Conservation (phyloP, 2,329 filamentous ascomycete species). For the Fusarium solani-melongenae region DNA sequence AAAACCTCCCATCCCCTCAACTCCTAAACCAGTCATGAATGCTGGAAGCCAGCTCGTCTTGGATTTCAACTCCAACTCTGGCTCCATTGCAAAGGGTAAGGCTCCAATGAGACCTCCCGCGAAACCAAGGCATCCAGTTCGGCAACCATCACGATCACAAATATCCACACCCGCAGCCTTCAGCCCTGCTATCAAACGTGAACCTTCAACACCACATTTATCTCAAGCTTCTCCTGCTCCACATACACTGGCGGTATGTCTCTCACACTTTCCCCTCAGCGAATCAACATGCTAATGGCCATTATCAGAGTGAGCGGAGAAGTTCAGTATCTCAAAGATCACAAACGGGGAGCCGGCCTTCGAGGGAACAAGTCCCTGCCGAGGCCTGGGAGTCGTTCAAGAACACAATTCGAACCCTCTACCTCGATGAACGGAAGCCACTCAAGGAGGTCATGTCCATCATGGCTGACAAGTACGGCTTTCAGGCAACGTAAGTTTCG, state of each 20-base stretch:
- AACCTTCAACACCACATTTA: slow-evolving; percentile 45
- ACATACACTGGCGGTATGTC: slow-evolving; percentile 43
- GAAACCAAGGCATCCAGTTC: slow-evolving; percentile 42
- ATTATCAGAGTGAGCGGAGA: slow-evolving; percentile 42
- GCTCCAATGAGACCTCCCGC: slow-evolving; percentile 48
- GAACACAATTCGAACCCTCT: slow-evolving; percentile 56
- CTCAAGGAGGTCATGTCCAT: slow-evolving; percentile 65
- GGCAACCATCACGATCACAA: slow-evolving; percentile 38
- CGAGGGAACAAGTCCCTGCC: slow-evolving; percentile 57
- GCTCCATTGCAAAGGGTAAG: slow-evolving; percentile 49
- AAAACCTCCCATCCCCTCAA: slow-evolving; percentile 53
- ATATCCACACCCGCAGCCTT: slow-evolving; percentile 37
- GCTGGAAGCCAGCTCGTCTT: slow-evolving; percentile 50
- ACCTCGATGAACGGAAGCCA: slow-evolving; percentile 61
- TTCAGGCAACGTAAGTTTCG: slow-evolving; percentile 59
- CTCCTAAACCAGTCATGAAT: slow-evolving; percentile 52
- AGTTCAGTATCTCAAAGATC: slow-evolving; percentile 45
- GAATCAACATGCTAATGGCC: slow-evolving; percentile 11
- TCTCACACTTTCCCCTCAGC: too few species aligned
- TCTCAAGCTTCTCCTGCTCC: slow-evolving; percentile 42
- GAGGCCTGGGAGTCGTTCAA: slow-evolving; percentile 62
- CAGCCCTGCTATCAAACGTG: slow-evolving; percentile 44
- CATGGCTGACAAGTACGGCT: slow-evolving; percentile 61
- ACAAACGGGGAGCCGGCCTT: slow-evolving; percentile 49
- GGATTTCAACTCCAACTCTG: slow-evolving; percentile 49